Conservation (phyloP, 768 basidiomycete genomes). For the Exidia glandulosa region DNA sequence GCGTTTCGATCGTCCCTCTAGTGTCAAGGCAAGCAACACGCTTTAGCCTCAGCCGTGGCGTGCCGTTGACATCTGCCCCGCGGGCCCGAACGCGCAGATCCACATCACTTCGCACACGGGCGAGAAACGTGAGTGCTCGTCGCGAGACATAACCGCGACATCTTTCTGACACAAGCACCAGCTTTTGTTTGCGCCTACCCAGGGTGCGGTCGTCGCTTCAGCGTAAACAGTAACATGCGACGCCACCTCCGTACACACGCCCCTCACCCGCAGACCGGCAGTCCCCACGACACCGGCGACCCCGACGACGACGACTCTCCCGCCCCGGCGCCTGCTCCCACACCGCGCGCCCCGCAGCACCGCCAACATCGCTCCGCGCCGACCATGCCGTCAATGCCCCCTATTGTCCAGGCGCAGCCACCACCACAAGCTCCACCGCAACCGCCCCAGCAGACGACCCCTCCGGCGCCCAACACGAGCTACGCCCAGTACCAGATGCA, state of each 20-base stretch:
- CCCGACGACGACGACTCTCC: neutral
- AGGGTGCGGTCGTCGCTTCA: slow-evolving; percentile 66
- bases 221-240: slow-evolving; percentile 79
- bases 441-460: neutral
- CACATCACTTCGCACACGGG: slow-evolving; percentile 63
- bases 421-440: neutral
- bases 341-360: neutral
- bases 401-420: neutral
- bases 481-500: neutral
- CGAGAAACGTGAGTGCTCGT: slow-evolving; percentile 41
- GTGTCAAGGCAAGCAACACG: slow-evolving; percentile 26
- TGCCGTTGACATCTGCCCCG: neutral
- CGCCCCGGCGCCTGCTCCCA: neutral
- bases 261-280: slow-evolving; percentile 2
- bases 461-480: neutral
- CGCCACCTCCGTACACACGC: slow-evolving; percentile 63
- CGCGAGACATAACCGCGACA: neutral
- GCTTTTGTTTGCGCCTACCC: slow-evolving; percentile 69
- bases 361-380: neutral
- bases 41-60: neutral
- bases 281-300: neutral
- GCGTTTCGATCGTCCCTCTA: slow-evolving; percentile 60
- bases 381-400: neutral
- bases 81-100: slow-evolving; percentile 19
- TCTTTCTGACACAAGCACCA: slow-evolving; percentile 14